These are phyloP conservation scores for Erucastrum elatum DNA, from an alignment of 345 rosid genomes.

Conservation along the genomic window DNA sequence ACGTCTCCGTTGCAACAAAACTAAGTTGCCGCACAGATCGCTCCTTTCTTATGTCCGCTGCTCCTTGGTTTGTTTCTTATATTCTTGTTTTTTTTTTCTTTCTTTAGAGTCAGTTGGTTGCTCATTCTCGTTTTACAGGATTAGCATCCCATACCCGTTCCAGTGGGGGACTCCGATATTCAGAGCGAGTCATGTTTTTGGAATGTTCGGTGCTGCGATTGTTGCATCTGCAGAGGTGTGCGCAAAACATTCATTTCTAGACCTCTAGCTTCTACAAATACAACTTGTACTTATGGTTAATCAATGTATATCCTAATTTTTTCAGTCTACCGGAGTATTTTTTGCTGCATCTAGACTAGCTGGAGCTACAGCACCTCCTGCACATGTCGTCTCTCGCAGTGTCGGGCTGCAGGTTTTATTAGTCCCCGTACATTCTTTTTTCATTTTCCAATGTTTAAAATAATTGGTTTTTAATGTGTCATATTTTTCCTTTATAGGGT, in stretches of 20 bases:
- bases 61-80: constrained; percentile 63
- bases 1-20: constrained; percentile 58
- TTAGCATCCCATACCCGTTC: constrained; percentile 86
- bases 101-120: background rate
- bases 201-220: constrained; percentile 91
- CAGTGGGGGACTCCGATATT: constrained; percentile 99
- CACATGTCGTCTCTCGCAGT: constrained; percentile 81
- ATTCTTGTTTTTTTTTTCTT: background rate
- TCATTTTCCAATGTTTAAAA: background rate
- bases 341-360: constrained; percentile 87
- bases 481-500: constrained; percentile 52
- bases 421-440: background rate
- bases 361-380: constrained; percentile 97
- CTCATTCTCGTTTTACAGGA: constrained; percentile 49
- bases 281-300: constrained; percentile 3
- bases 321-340: constrained; percentile 82
- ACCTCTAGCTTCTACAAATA: background rate
- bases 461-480: background rate
- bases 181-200: constrained; percentile 91
- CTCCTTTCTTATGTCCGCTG: constrained; percentile 67
- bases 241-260: background rate
- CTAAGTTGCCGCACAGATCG: constrained; percentile 79
- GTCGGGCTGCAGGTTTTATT: constrained; percentile 77
- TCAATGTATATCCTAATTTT: background rate
- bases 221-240: constrained; percentile 90